phyloP scores from a whole-genome alignment of 805 yeast species.

The Candida insectorum region DNA sequence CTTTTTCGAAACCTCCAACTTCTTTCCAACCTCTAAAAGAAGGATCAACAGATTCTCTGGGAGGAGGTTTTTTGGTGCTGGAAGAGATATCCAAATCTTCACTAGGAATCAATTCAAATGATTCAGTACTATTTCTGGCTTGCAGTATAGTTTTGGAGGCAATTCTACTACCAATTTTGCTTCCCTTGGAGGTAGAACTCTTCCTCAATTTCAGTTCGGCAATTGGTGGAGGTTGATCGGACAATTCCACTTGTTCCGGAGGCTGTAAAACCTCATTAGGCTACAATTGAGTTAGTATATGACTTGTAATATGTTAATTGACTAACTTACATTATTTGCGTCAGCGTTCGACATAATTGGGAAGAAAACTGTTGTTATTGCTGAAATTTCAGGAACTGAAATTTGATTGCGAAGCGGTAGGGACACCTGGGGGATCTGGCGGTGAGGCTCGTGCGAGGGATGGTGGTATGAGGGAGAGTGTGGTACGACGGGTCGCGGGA shows the following conservation, averaged over 20 bases:
- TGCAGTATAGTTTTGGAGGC: constrained; percentile 6
- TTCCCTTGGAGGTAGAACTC: constrained; percentile 3
- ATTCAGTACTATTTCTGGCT: constrained; percentile 3
- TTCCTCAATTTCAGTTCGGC: constrained; percentile 5
- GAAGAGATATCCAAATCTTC: constrained; percentile 35
- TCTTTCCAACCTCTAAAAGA: constrained; percentile 93
- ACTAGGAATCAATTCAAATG: constrained; percentile 23
- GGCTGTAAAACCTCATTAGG: constrained; percentile 14
- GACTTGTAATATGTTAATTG: too few species aligned
- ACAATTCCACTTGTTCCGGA: constrained; percentile 10
- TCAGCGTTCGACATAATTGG: too few species aligned
- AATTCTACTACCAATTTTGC: constrained; percentile 3
- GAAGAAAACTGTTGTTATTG: too few species aligned
- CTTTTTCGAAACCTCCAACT: constrained; percentile 80
- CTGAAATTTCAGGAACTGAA: too few species aligned
- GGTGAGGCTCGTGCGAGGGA: too few species aligned
- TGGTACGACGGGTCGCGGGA: too few species aligned
- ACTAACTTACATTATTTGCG: too few species aligned
- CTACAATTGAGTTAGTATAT: constrained; percentile 4
- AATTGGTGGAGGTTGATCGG: constrained; percentile 11
- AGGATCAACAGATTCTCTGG: constrained; percentile 56
- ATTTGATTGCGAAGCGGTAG: too few species aligned
- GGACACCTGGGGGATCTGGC: too few species aligned
- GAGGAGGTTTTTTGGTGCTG: constrained; percentile 33
- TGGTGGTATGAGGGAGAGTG: too few species aligned